These are phyloP conservation scores for Mentha longifolia DNA, from an alignment of 257 asterid genomes.

Conservation along the genomic window DNA sequence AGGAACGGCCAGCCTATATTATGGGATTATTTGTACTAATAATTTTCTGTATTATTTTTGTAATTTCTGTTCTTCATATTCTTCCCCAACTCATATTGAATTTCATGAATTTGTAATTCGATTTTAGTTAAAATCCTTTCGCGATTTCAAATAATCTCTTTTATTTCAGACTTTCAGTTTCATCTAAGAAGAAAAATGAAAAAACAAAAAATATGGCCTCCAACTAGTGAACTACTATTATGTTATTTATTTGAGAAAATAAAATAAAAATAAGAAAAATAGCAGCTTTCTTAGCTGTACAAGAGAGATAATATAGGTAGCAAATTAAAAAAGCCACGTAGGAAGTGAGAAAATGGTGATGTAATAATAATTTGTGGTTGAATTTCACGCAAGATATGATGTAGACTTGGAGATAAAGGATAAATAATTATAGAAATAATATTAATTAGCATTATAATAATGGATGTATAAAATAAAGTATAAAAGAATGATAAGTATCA, in stretches of 20 bases:
- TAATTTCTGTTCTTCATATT: slow-evolving; percentile 27
- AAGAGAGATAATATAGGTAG: not conserved
- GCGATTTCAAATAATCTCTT: too few relatives aligned
- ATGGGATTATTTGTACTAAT: slow-evolving; percentile 34
- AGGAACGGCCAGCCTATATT: slow-evolving; percentile 22
- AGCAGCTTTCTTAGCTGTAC: not conserved
- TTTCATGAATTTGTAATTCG: not conserved
- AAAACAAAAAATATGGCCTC: too few relatives aligned
- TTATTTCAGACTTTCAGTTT: too few relatives aligned
- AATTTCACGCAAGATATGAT: slow-evolving; percentile 26
- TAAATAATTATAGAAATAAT: slow-evolving; percentile 23
- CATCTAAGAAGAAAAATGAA: too few relatives aligned
- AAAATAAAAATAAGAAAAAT: too few relatives aligned
- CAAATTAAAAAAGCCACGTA: not conserved
- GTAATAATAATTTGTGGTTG: slow-evolving; percentile 16
- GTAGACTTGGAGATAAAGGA: slow-evolving; percentile 35
- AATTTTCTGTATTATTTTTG: slow-evolving; percentile 18
- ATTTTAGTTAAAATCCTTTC: not conserved
- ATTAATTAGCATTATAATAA: slow-evolving; percentile 14
- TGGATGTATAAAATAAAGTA: not conserved
- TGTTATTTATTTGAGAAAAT: too few relatives aligned
- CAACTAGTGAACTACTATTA: too few relatives aligned
- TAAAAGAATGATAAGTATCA: slow-evolving; percentile 31
- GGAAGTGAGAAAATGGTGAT: not conserved
- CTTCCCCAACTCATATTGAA: slow-evolving; percentile 18